phyloP scores from a whole-genome alignment of 129 eudicot genomes.

The Glebionis coronaria region DNA sequence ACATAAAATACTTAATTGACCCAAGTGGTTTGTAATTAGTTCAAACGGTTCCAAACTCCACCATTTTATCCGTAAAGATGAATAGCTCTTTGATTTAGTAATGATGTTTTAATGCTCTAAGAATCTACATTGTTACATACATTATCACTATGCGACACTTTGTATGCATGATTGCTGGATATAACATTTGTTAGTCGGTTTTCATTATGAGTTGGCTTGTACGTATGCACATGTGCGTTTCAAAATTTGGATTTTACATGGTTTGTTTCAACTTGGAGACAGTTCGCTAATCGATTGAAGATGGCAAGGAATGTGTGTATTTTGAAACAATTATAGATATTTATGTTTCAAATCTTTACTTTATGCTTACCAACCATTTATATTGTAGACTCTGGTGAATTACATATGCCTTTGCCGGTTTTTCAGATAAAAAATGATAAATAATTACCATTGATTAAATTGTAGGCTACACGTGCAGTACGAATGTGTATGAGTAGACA shows the following conservation, averaged over 20 bases:
- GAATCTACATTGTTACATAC: no score
- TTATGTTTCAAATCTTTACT: not conserved
- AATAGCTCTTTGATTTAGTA: not conserved
- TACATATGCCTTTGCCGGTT: constrained; percentile 1
- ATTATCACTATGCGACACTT: not conserved
- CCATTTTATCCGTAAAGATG: not conserved
- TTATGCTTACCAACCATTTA: constrained; percentile 13
- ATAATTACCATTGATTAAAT: constrained; percentile 11
- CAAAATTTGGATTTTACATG: not conserved
- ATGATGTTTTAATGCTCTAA: not conserved
- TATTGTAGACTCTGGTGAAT: not conserved
- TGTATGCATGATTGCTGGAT: not conserved
- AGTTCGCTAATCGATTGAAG: not conserved
- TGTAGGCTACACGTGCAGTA: constrained; percentile 47
- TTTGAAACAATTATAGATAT: not conserved
- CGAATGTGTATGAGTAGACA: constrained; percentile 36
- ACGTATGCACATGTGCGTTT: not conserved
- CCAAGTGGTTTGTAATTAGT: constrained; percentile 1
- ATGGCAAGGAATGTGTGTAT: not conserved
- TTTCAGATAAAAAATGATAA: constrained; percentile 10
- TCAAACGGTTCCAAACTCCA: not conserved
- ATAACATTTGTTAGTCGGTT: not conserved
- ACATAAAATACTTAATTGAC: not conserved
- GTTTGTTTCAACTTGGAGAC: constrained; percentile 6
- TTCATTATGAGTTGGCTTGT: not conserved